These are phyloP conservation scores for Podospora australis DNA, from an alignment of 495 filamentous ascomycete genomes.

Conservation along the genomic window DNA sequence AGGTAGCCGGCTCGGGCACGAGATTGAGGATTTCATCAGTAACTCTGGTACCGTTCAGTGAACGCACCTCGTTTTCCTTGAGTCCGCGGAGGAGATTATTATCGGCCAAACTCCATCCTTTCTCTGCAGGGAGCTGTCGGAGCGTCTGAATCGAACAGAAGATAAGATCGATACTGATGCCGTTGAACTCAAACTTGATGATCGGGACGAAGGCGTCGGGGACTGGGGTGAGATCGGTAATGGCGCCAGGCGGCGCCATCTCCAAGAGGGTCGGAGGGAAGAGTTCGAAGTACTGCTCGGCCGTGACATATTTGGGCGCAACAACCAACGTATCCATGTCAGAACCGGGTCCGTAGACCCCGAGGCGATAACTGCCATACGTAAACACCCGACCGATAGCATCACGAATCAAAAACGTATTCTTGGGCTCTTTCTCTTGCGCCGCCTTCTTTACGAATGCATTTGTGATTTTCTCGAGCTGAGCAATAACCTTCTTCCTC, in stretches of 20 bases:
- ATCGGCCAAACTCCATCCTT: constrained; percentile 62
- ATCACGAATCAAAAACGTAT: constrained; percentile 66
- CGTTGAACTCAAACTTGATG: constrained; percentile 86
- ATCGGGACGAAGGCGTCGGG: constrained; percentile 89
- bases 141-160: constrained; percentile 71
- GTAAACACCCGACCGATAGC: constrained; percentile 89
- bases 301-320: constrained; percentile 76
- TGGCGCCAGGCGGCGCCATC: constrained; percentile 66
- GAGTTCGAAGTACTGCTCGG: constrained; percentile 84
- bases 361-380: constrained; percentile 88
- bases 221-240: constrained; percentile 79
- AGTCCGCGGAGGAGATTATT: constrained; percentile 78
- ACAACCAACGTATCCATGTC: constrained; percentile 97
- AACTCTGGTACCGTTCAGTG: constrained; percentile 87
- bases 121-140: constrained; percentile 62
- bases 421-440: constrained; percentile 62
- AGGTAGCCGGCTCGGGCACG: constrained; percentile 83
- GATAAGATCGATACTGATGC: constrained; percentile 91
- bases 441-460: constrained; percentile 81
- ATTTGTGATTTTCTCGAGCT: constrained; percentile 69
- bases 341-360: constrained; percentile 90
- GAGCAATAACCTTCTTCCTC: constrained; percentile 50
- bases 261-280: constrained; percentile 71
- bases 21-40: constrained; percentile 84
- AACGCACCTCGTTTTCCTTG: constrained; percentile 77